Base-by-base conservation (phyloP, 192 early-diverging fungal species). In the Coemansia pectinata region DNA sequence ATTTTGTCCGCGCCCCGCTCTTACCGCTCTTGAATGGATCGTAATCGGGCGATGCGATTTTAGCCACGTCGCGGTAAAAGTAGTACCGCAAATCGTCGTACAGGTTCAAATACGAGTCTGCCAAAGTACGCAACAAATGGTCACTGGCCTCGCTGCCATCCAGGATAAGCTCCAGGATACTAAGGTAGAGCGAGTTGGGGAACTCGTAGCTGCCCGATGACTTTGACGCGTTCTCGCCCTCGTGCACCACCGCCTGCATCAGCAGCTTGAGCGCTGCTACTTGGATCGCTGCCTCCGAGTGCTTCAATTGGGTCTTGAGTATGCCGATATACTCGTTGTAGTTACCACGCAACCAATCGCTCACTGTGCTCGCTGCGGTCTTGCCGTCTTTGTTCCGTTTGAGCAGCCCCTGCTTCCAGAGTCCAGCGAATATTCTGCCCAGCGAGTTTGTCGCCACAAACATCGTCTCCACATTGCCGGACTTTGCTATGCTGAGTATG, bases 51-150 rank as follows among this genome's bases (percentile, higher is more conserved):
- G 78, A 67, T 25, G 71, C 74, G 11, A 84, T 73, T 50, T 69
- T 72, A 34, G 71, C 72, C 2, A 79, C 42, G 89, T 79, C 73
- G 90, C 91, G 74, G 87, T 77, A 89, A 73, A 95, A 96, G 76
- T 94, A 94, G 67, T 88, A 87, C 70, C 93, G 86, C 45, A 96
- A 74, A 71, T 98, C 97, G 69, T 93, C 93, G 76, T 93, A 95
- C 8, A 76, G 71, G 74, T 91, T 92, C 39, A 95, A 66, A 62
- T 90, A 89, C 42, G 89, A 88, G 53, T 90, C 88, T 1, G 89
- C 78, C 25, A 95, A 77, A 62, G 86, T 80, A 12, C 83, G 86
- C 47, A 87, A 57, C 36, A 97, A 59, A 11, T 86, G 89, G 25
- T 91, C 85, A 40, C 74, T 88, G 33, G 90, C 85, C 42, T 88